Evolutionary conservation across 1,284 basidiomycete genomes (phyloP), one percentile per base, ranked within the genome.

Genomic region (Malassezia brasiliensis): DNA sequence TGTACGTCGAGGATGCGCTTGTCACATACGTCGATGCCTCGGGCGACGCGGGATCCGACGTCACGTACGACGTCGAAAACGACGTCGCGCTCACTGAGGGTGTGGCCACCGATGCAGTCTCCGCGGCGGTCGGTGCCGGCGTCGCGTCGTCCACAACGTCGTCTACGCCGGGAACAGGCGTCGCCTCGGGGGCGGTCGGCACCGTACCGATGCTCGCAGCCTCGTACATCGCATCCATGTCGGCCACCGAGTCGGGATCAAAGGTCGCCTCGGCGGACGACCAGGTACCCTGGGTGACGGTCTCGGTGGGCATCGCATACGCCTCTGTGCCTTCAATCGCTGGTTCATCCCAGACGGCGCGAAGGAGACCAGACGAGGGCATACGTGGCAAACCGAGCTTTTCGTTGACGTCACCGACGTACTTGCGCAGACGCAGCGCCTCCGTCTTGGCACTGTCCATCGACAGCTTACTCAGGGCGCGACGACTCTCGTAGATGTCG

Each of bases 361-460:
- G 47, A 20, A 56, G 28, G n/a, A 50, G 14, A 15, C 53, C 48
- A 4, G 40, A 22, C 15, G 25, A 17, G 8, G 53, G 53, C 31
- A 46, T 36, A 14, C 41, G 32, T 12, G 53, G 34, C 44, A 50
- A 37, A 36, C 42, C 36, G 15, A 56, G 41, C 15, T 22, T 25
- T 32, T 45, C 40, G n/a, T 48, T 49, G 9, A 34, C 25, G 34
- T 48, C 25, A 5, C 19, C 48, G 30, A 56, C 40, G 17, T 32
- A 32, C 22, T 56, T 49, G 39, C 47, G 47, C 32, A 56, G 20
- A 2, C 53, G 47, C 30, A 50, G 42, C 3, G 48, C 50, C 9
- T 48, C 25, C 20, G 20, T 30, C 20, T 44, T 31, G 25, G 42
- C 42, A 17, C 17, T 19, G 3, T 45, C 25, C 42, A 31, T 2